Base-by-base conservation (phyloP, 805 yeast species). In the Tetrapisispora phaffii region DNA sequence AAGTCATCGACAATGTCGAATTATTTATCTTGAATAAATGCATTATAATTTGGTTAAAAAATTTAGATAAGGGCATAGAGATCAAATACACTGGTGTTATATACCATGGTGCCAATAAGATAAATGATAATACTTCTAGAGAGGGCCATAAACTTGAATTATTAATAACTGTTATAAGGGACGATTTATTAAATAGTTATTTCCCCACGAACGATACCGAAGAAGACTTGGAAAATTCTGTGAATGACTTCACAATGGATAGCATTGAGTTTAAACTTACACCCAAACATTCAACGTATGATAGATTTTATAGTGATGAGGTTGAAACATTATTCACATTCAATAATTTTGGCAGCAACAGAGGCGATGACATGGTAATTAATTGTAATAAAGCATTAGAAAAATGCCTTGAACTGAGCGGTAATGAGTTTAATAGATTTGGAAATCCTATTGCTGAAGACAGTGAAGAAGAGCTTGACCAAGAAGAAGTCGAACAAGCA, bases 1-100 rank as follows among this genome's bases (percentile, higher is more conserved):
- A 22, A 37, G 17, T 12, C 4, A 43, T 37, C 19, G 37, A 37
- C 4, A 32, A 49, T 17, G 57, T 56, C 10, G 74, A 71, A 43
- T 35, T 71, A 3, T 72, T 68, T 50, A 66, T 67, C 1, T 41
- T 71, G 41, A 65, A 64, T 41, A 55, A 62, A 5, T 60, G 65
- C 12, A 49, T 72, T 3, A 50, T 70, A 1, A 46, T 71, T 2
- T 72, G 76, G 76, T 60, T 71, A 36, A 55, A 57, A 26, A 52
- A 54, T 7, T 45, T 58, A 28, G 59, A 58, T 3, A 62, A 57
- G 24, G 74, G 75, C 0, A 33, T 70, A 5, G 67, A 68, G 40
- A 42, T 69, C 2, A 66, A 67, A 9, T 69, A 67, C 50, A 47
- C 50, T 7, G 55, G 54, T 38, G 51, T 63, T 1, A 44, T 61